Percentiles rank a stretch among this genome's conserved stretches.
phyloP scores from a whole-genome alignment of 371 early-diverging fungal genomes.

The Rhizopus sp. region DNA sequence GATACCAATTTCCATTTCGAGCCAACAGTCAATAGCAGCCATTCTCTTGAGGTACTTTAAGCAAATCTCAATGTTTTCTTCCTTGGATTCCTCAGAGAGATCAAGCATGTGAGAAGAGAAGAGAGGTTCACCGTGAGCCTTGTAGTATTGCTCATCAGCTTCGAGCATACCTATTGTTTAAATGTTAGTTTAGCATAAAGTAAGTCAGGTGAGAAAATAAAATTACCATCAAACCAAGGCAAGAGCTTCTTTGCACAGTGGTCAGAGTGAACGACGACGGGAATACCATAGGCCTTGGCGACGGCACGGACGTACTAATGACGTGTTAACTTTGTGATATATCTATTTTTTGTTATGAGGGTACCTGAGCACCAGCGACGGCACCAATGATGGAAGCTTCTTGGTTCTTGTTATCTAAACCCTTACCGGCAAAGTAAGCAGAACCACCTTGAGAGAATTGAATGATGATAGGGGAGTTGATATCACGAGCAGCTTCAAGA shows the following conservation, averaged over 20 bases:
- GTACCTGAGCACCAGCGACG: slow-evolving; percentile 81
- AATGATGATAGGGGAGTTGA: slow-evolving; percentile 87
- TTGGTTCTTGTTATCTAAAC: slow-evolving; percentile 84
- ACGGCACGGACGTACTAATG: slow-evolving; percentile 75
- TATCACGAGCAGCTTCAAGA: slow-evolving; percentile 90
- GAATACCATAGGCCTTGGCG: slow-evolving; percentile 88
- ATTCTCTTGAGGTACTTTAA: slow-evolving; percentile 87
- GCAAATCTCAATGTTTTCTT: slow-evolving; percentile 87
- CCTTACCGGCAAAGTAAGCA: slow-evolving; percentile 90
- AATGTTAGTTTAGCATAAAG: no score
- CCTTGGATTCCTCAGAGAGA: slow-evolving; percentile 88
- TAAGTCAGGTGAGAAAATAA: background rate
- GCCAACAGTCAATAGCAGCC: slow-evolving; percentile 78
- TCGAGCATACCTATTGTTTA: slow-evolving; percentile 63
- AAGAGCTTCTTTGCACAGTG: slow-evolving; percentile 95
- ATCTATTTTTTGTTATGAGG: background rate
- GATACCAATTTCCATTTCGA: slow-evolving; percentile 96
- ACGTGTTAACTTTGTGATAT: background rate
- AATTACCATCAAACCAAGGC: slow-evolving; percentile 88
- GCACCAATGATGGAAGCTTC: slow-evolving; percentile 86
- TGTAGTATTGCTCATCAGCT: slow-evolving; percentile 91
- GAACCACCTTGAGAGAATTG: slow-evolving; percentile 93
- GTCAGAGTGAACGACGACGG: slow-evolving; percentile 88
- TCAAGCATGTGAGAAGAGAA: slow-evolving; percentile 96
- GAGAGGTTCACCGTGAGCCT: slow-evolving; percentile 86